Evolutionary conservation across 2,329 filamentous ascomycete genomes (phyloP), one percentile per base, ranked within the genome.

Genomic region (Sarocladium kiliense): DNA sequence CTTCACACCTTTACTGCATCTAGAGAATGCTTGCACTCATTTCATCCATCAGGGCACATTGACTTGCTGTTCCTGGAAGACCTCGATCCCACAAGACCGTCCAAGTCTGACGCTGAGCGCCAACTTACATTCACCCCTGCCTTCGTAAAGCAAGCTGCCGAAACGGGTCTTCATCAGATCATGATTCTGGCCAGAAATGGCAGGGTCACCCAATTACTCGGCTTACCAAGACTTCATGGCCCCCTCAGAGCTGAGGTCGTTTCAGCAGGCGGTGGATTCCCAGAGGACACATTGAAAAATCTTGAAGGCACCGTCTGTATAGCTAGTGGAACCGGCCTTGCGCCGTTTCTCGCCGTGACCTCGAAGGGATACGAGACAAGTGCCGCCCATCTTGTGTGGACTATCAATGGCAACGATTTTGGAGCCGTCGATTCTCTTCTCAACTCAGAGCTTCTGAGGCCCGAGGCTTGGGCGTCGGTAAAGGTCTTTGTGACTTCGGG

Each of bases 321-420:
- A 11, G 59, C 59, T 2, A 57, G 59, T 10, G 59, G 59, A 2
- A 61, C 59, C 16, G 59, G 59, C 14, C 56, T 61, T 9, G 57
- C 59, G 1, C 54, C 54, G 21, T 60, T 61, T 44, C 53, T 60
- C 9, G 53, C 57, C 2, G 32, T 60, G 14, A 54, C 53, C 4
- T 56, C 56, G 1, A 26, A 3, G 56, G 47, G 44, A 18, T 41
- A 6, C 23, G 26, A 26, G 6, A 26, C 5, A 3, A 41, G 2
- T 18, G 49, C 25, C 14, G 26, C 27, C 1, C 49, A 30, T 25
- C 49, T 57, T 12, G 16, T 51, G 10, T 60, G 55, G 45, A 59
- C 54, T 23, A 55, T 62, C 19, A 61, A 59, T 2, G 57, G 56
- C 11, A 55, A 59, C 3, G 61, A 63, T 39, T 60, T 61, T 47